phyloP scores from a whole-genome alignment of 495 filamentous ascomycete genomes.

The Penicillium cataractarum region DNA sequence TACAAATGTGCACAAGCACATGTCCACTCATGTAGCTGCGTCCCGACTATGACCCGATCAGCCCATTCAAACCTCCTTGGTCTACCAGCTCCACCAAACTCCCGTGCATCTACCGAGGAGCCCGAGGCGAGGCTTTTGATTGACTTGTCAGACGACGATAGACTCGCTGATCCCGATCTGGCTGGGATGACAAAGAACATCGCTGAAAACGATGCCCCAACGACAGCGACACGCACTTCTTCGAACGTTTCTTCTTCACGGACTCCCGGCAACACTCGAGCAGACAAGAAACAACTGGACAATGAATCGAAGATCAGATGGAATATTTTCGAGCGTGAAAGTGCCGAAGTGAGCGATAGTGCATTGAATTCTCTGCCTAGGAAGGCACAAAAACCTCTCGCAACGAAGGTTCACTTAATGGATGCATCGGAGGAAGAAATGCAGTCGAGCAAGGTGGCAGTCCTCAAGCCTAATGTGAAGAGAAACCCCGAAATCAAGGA shows the following conservation, averaged over 20 bases:
- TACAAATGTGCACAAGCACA: slow-evolving; percentile 14
- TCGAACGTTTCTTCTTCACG: neutral
- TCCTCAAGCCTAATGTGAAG: neutral
- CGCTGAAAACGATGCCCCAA: neutral
- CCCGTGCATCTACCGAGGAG: neutral
- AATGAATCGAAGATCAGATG: neutral
- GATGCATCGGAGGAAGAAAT: neutral
- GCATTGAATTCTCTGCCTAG: neutral
- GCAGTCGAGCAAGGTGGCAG: neutral
- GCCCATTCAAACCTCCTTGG: neutral
- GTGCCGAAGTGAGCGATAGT: neutral
- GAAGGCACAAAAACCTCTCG: neutral
- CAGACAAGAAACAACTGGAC: neutral
- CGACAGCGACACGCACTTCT: neutral
- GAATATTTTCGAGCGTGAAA: neutral
- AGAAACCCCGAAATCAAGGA: neutral
- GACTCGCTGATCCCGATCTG: too few species aligned
- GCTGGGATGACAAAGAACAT: neutral
- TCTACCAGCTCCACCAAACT: too few species aligned
- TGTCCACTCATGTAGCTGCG: slow-evolving; percentile 16
- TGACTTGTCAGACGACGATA: neutral
- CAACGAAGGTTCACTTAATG: neutral
- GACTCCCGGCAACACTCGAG: neutral
- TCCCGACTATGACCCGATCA: neutral
- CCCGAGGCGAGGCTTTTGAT: neutral